A percentile compares a stretch with the other conserved stretches of the same genome.
These are phyloP conservation scores for Tetracladium setigerum DNA, from an alignment of 495 filamentous ascomycete species.

Conservation along the genomic window DNA sequence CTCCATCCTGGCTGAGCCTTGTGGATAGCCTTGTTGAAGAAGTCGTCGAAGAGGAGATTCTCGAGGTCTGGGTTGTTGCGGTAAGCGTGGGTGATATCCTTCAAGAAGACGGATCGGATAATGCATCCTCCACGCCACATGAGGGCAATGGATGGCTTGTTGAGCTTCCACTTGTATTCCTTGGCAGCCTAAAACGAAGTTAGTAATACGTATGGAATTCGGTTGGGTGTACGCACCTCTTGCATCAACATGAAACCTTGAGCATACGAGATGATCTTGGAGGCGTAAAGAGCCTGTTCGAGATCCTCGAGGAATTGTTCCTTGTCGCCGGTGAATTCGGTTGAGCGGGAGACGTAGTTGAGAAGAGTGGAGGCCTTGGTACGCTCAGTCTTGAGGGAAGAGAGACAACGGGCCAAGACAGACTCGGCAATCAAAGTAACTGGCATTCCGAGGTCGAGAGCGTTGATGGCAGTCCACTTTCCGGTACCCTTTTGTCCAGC, in stretches of 20 bases:
- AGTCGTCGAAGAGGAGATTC: conserved; percentile 96
- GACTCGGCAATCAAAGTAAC: conserved; percentile 97
- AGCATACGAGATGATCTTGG: conserved; percentile 99
- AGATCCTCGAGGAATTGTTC: conserved; percentile 90
- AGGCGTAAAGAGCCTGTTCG: conserved; percentile 97
- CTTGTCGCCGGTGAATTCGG: conserved; percentile 81
- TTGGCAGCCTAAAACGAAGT: conserved; percentile 65
- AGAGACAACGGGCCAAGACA: conserved; percentile 90
- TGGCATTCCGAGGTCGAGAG: conserved; percentile 96
- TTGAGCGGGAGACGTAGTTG: conserved; percentile 58
- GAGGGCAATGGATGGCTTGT: conserved; percentile 98
- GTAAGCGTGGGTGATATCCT: conserved; percentile 97
- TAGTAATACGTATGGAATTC: conserved; percentile 13
- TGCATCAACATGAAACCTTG: conserved; percentile 99
- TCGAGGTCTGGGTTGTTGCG: conserved; percentile 90
- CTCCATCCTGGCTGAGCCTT: conserved; percentile 93
- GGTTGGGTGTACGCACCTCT: conserved; percentile 54
- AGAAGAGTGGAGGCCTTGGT: conserved; percentile 72
- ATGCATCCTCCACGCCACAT: conserved; percentile 99
- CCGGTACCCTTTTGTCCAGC: conserved; percentile 99
- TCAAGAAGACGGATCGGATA: conserved; percentile 99
- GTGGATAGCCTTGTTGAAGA: conserved; percentile 99
- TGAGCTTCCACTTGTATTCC: conserved; percentile 95
- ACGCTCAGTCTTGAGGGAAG: conserved; percentile 91
- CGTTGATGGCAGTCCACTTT: conserved; percentile 99